Evolutionary conservation across 768 basidiomycete genomes (phyloP).

Genomic region (Mycena alexandri): DNA sequence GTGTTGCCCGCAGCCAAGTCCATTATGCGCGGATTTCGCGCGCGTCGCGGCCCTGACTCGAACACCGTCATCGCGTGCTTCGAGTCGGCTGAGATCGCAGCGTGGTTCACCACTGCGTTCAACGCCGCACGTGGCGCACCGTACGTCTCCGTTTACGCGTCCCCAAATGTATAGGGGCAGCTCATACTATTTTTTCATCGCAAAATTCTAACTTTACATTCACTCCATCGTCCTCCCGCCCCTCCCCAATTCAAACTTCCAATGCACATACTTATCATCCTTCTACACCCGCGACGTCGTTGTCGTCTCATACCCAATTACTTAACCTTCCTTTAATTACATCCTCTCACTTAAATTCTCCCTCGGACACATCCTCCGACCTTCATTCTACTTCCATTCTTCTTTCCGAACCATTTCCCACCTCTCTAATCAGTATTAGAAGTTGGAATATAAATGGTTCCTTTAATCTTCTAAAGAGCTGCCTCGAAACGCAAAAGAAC

Average conservation of each 20-base stretch:
- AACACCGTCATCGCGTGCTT: neutral
- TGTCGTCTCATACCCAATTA: neutral
- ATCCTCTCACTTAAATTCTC: neutral
- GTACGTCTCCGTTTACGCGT: neutral
- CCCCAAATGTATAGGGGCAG: slow-evolving; percentile 11
- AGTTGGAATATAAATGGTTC: slow-evolving; percentile 15
- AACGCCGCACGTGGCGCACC: neutral
- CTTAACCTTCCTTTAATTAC: neutral
- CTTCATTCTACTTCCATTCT: neutral
- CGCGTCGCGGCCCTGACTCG: neutral
- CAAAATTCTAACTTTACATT: neutral
- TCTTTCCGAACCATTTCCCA: neutral
- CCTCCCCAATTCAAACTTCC: neutral
- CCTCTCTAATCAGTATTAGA: neutral
- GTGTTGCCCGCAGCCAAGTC: no score
- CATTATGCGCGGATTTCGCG: no score
- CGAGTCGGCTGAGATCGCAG: neutral
- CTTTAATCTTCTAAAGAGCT: neutral
- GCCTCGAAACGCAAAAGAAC: neutral
- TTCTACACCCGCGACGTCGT: neutral
- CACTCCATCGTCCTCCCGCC: neutral
- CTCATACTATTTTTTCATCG: neutral
- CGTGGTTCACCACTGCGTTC: neutral
- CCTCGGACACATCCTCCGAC: neutral
- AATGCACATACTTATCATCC: neutral